Conservation (phyloP, 345 rosid species). For the Populus davidiana region DNA sequence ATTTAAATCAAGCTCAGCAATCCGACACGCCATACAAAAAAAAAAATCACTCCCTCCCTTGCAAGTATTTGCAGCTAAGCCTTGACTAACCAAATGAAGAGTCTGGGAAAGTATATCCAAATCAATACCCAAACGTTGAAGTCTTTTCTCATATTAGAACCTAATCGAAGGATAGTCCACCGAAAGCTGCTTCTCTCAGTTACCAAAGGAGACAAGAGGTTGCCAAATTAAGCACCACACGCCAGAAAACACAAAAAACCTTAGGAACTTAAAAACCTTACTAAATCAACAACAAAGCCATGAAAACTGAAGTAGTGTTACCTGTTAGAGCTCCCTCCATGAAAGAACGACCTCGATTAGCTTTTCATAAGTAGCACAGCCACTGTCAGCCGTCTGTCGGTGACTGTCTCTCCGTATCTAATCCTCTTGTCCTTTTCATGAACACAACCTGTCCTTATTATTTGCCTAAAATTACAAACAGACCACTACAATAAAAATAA, state of each 20-base stretch:
- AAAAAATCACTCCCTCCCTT: background rate
- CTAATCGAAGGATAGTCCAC: too few species aligned
- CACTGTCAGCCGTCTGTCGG: background rate
- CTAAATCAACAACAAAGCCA: background rate
- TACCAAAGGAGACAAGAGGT: too few species aligned
- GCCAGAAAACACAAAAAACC: too few species aligned
- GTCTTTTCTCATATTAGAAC: too few species aligned
- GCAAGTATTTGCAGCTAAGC: background rate
- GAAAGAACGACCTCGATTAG: background rate
- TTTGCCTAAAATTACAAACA: background rate
- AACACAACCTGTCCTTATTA: background rate
- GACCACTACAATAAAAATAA: background rate
- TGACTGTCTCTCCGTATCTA: background rate
- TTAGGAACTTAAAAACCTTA: background rate
- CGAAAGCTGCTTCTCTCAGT: too few species aligned
- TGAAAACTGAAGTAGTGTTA: too few species aligned
- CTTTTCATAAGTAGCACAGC: background rate
- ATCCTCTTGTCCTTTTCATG: too few species aligned
- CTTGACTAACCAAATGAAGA: background rate
- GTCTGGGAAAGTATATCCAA: background rate
- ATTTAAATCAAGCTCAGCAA: background rate
- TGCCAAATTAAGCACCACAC: too few species aligned
- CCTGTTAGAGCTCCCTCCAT: background rate
- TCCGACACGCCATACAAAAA: background rate
- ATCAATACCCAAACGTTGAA: background rate